Percentiles rank a stretch among this genome's conserved stretches.
Conservation (phyloP, 495 filamentous ascomycete genomes). For the Achaetomiella virescens region DNA sequence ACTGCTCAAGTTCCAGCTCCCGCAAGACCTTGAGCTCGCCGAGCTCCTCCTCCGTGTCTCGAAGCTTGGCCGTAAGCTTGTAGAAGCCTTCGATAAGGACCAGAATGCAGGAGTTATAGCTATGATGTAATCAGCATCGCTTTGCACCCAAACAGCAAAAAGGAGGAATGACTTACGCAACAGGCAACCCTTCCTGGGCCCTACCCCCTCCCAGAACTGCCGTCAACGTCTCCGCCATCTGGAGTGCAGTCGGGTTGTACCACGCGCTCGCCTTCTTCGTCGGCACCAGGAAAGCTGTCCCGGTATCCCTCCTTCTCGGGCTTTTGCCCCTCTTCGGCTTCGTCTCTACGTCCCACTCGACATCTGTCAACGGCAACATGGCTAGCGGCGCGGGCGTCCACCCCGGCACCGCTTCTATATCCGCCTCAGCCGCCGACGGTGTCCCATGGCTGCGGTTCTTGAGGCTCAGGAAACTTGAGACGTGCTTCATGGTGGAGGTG, state of each 20-base stretch:
- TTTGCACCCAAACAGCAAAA: not conserved
- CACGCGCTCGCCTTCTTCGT: conserved; percentile 12
- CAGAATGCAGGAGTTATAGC: conserved; percentile 38
- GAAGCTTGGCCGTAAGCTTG: conserved; percentile 17
- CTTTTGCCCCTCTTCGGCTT: not conserved
- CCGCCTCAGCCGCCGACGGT: not conserved
- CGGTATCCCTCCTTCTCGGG: not conserved
- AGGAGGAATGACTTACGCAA: conserved; percentile 14
- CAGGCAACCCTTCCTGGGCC: conserved; percentile 27
- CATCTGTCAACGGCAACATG: conserved; percentile 9
- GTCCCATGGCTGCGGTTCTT: not conserved
- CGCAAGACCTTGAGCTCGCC: conserved; percentile 27
- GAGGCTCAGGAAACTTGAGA: conserved; percentile 4
- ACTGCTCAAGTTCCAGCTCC: conserved; percentile 35
- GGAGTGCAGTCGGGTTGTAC: conserved; percentile 36
- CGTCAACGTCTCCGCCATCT: conserved; percentile 40
- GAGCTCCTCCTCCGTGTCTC: conserved; percentile 16
- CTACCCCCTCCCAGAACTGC: conserved; percentile 27
- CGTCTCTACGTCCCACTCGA: not conserved
- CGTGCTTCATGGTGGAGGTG: not conserved
- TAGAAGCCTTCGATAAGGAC: conserved; percentile 37
- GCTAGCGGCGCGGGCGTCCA: not conserved
- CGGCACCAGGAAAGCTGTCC: not conserved
- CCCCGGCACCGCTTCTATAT: not conserved
- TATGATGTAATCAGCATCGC: not conserved